Conservation (phyloP, 495 filamentous ascomycete genomes). For the Niebla homalea region DNA sequence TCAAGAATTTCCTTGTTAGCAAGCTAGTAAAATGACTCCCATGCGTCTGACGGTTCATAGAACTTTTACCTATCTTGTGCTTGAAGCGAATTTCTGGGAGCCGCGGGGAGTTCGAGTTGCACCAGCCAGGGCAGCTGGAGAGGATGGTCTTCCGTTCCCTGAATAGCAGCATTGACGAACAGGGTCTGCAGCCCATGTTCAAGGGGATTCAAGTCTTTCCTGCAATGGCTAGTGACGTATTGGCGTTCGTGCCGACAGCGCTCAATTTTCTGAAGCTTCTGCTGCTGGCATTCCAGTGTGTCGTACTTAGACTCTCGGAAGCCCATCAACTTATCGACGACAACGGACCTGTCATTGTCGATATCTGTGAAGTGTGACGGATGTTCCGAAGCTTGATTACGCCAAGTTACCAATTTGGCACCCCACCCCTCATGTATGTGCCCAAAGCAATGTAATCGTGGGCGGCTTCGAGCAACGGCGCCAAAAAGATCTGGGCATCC, state of each 20-base stretch:
- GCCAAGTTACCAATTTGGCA: conserved; percentile 45
- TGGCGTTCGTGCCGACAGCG: conserved; percentile 7
- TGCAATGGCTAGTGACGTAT: conserved; percentile 24
- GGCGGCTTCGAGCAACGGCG: conserved; percentile 38
- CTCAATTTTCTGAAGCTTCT: conserved; percentile 4
- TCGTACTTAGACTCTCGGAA: conserved; percentile 8
- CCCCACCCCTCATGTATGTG: conserved; percentile 64
- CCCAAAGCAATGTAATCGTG: conserved; percentile 55
- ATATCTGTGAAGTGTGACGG: conserved; percentile 35
- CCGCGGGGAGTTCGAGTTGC: conserved; percentile 41
- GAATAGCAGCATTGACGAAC: conserved; percentile 54
- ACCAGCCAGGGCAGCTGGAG: conserved; percentile 39
- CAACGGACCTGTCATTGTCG: conserved; percentile 28
- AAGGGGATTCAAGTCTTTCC: conserved; percentile 20
- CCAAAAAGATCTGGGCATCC: conserved; percentile 47
- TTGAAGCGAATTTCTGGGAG: no score
- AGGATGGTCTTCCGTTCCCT: conserved; percentile 22
- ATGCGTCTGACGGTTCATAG: no score
- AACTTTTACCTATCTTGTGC: no score
- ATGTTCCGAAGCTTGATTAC: conserved; percentile 17
- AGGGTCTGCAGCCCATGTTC: conserved; percentile 37
- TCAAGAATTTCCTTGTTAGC: no score
- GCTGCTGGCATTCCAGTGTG: background rate
- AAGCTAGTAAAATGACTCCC: no score
- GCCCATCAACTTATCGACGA: conserved; percentile 28